A percentile compares a stretch with the other conserved stretches of the same genome.
phyloP scores from a whole-genome alignment of 441 rosid species.

The Geranium incanum region DNA sequence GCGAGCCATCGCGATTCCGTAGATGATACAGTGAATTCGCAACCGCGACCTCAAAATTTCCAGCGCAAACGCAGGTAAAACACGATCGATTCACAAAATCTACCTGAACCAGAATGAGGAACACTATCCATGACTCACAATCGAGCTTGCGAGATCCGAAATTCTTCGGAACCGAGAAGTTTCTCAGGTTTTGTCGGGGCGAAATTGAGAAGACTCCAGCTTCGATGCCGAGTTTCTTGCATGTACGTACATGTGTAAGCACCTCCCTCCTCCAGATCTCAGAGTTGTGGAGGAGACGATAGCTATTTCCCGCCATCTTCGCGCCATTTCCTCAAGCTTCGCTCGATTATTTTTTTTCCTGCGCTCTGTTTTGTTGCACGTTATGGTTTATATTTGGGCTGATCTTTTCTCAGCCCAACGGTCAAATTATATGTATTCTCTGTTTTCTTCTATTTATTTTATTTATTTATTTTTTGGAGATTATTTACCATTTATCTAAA shows the following conservation, averaged over 20 bases:
- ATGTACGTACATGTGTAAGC: background rate
- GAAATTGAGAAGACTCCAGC: background rate
- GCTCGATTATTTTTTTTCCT: background rate
- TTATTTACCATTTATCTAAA: too few species aligned
- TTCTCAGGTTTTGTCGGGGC: background rate
- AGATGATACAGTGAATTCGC: background rate
- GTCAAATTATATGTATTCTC: too few species aligned
- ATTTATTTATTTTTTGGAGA: too few species aligned
- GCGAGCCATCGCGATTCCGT: background rate
- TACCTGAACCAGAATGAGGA: background rate
- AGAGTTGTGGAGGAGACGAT: background rate
- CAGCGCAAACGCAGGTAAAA: background rate
- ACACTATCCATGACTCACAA: background rate
- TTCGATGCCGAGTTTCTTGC: background rate
- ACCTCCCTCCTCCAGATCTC: background rate
- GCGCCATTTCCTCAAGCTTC: background rate
- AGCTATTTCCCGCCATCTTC: background rate
- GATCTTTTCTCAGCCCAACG: background rate
- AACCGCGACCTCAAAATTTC: background rate
- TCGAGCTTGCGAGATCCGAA: conserved; percentile 1
- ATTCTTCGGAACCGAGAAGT: background rate
- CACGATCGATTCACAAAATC: background rate
- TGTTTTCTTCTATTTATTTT: too few species aligned
- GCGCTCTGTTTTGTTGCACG: background rate
- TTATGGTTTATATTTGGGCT: too few species aligned